Conservation (phyloP, 495 filamentous ascomycete genomes). For the Aspergillus steynii region DNA sequence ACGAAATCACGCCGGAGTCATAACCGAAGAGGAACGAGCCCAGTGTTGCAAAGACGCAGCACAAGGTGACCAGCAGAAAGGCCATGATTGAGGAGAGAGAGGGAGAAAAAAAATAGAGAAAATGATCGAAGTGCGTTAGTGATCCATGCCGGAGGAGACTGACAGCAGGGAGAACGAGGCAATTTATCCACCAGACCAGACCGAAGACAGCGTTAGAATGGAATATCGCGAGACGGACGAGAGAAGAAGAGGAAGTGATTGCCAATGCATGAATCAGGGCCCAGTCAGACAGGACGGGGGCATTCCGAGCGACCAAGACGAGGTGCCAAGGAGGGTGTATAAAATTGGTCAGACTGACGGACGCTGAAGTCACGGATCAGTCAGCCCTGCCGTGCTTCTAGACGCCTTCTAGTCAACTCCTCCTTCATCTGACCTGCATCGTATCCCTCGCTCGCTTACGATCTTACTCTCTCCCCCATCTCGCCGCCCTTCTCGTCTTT, state of each 20-base stretch:
- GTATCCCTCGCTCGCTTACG: not conserved
- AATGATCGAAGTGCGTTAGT: not conserved
- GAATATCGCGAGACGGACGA: not conserved
- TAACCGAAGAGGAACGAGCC: conserved; percentile 60
- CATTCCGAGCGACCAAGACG: no score
- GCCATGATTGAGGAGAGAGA: conserved; percentile 18
- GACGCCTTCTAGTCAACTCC: not conserved
- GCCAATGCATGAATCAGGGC: not conserved
- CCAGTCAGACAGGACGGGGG: no score
- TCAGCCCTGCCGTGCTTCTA: not conserved
- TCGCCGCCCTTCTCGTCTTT: not conserved
- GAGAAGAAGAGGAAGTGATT: not conserved
- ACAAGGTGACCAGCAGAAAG: conserved; percentile 42
- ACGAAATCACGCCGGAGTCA: conserved; percentile 54
- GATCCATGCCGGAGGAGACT: not conserved
- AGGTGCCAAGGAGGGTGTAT: no score
- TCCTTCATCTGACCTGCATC: not conserved
- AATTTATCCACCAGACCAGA: not conserved
- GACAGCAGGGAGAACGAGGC: not conserved
- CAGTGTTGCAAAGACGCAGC: conserved; percentile 57
- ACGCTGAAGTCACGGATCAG: not conserved
- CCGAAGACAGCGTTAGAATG: no score
- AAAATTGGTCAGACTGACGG: no score
- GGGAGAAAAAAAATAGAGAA: not conserved
- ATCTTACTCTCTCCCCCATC: not conserved